Evolutionary conservation across 75 land plant genomes (phyloP), one percentile per base, ranked within the genome.

Genomic region (Isoetes taiwanensis): DNA sequence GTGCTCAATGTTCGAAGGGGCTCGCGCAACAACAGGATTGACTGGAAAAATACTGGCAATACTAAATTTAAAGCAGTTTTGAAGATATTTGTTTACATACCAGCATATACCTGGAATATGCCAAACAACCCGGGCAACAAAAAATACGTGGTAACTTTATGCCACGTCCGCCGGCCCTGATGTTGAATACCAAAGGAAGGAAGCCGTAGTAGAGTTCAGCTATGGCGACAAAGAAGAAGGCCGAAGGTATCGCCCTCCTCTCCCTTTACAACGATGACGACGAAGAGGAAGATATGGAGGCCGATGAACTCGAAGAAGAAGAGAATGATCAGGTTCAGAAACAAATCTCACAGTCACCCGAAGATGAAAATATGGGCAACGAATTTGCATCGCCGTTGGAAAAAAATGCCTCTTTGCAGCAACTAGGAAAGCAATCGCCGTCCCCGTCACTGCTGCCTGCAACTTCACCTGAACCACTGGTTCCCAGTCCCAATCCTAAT

Each of bases 181-280:
- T n/a, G n/a, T n/a, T n/a, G n/a, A n/a, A n/a, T 20, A 26, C 50
- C 20, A 72, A 71, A 74, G 69, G 70, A 25, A 38, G 67, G 26
- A 61, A 52, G 43, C 64, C 43, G 5, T 17, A 28, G 3, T 11
- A 24, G 63, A 29, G 34, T 33, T 25, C 33, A 32, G 0, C 5
- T 37, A 42, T 62, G 67, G 17, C 67, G 4, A 41, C 66, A 11
- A 56, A 66, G 31, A 27, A 56, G 25, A 66, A 56, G 28, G 75
- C 76, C 21, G 83, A 79, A 48, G 90, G 83, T 33, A 85, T 89
- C 54, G 83, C 86, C 1, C 71, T 85, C 20, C 79, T 89, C 28
- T 85, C 86, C 16, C 66, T 81, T 63, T 81, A 81, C 76, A 74
- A 78, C 57, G 86, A 81, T 39, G 85, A 78, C 32, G 90, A 82